phyloP scores from a whole-genome alignment of 768 basidiomycete species.

The Phylloporus sp. region DNA sequence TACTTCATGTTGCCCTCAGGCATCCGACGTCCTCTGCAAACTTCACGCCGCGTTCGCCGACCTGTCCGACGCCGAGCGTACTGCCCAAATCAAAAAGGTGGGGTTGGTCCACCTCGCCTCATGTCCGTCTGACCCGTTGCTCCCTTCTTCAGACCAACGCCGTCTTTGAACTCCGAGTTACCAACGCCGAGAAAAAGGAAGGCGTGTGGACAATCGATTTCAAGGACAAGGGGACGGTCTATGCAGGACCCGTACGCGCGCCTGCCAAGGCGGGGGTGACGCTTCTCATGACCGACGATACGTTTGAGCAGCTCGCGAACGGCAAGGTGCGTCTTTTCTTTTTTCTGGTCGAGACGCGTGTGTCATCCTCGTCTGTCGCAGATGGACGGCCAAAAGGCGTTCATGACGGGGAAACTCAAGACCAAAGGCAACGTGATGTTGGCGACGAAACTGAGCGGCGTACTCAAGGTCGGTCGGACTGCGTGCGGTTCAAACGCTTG shows the following conservation, averaged over 20 bases:
- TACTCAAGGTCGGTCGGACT: slow-evolving; percentile 59
- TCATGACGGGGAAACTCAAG: slow-evolving; percentile 94
- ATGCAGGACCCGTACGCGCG: slow-evolving; percentile 51
- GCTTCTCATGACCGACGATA: slow-evolving; percentile 72
- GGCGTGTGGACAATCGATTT: slow-evolving; percentile 89
- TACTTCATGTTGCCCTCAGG: too few relatives aligned
- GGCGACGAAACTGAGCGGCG: slow-evolving; percentile 80
- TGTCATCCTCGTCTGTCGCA: slow-evolving; percentile 31
- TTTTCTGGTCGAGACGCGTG: too few relatives aligned
- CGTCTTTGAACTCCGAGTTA: slow-evolving; percentile 79
- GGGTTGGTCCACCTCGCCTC: not conserved
- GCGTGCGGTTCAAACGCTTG: too few relatives aligned
- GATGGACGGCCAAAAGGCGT: slow-evolving; percentile 91
- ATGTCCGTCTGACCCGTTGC: not conserved
- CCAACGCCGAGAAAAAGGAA: slow-evolving; percentile 65
- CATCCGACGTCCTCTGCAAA: slow-evolving; percentile 58
- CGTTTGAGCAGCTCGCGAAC: slow-evolving; percentile 61
- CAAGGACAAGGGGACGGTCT: slow-evolving; percentile 75
- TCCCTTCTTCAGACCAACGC: slow-evolving; percentile 60
- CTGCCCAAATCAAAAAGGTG: slow-evolving; percentile 70
- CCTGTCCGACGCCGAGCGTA: slow-evolving; percentile 58
- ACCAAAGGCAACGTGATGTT: slow-evolving; percentile 91
- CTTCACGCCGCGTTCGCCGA: slow-evolving; percentile 49
- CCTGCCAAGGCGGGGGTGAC: slow-evolving; percentile 76
- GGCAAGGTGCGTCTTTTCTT: slow-evolving; percentile 53